Base-by-base conservation (phyloP, 495 filamentous ascomycete species). In the Neurospora sp. region DNA sequence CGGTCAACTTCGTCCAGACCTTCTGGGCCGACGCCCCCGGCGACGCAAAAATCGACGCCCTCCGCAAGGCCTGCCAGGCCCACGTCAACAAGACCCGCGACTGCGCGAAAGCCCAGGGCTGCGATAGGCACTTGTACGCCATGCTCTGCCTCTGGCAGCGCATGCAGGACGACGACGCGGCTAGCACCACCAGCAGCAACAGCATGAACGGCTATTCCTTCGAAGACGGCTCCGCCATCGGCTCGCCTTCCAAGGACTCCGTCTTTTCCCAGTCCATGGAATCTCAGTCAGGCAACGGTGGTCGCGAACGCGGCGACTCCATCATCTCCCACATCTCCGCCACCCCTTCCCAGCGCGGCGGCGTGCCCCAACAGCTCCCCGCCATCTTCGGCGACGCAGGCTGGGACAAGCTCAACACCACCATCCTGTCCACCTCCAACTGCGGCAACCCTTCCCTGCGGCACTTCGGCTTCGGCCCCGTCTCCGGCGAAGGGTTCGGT, bases 361-460 rank as follows among this genome's bases (percentile, higher is more conserved):
- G 48, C 70, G 27, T 41, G 69, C 48, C 73, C 46, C 80, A 82
- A 77, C 84, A 76, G 7, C 90, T 94, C 40, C 94, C 94, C 1
- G 83, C 90, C 54, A 87, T 98, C 76, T 99, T 99, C 83, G 90
- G 89, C 69, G 96, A 99, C 77, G 71, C 87, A 0, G 96, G 94
- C 59, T 99, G 94, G 94, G 95, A 98, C 82, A 93, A 92, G 76
- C 88, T 97, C 73, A 98, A 98, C 85, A 97, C 89, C 75, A 98
- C 96, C 18, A 93, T 98, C 77, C 84, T 99, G 23, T 96, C 92
- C 40, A 98, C 96, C 2, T 97, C 94, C n/a, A 99, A 99, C 84
- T 99, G 96, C 82, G 96, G 96, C 72, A 99, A 99, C 82, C 96
- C 96, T 3, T 94, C 92, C n/a, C 88, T 99, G 16, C 91, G 96